Evolutionary conservation across 2,329 filamentous ascomycete genomes (phyloP).

Genomic region (Phyllosticta ampelicida): DNA sequence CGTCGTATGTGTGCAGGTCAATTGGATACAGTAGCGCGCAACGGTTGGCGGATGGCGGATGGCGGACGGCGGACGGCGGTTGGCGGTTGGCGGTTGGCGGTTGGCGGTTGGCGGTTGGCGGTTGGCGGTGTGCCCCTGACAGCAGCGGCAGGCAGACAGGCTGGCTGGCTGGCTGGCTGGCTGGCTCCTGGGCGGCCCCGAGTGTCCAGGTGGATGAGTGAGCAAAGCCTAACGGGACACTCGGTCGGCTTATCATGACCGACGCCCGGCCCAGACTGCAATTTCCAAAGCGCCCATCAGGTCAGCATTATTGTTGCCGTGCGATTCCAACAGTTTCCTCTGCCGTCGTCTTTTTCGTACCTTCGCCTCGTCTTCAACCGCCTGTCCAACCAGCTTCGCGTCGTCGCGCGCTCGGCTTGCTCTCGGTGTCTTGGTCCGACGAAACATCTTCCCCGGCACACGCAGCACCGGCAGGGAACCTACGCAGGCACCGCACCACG

Average conservation of each 20-base stretch:
- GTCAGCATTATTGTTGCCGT: too few species aligned
- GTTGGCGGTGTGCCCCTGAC: constrained; percentile 2
- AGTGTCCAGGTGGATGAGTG: too few species aligned
- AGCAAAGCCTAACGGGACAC: too few species aligned
- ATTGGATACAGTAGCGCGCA: too few species aligned
- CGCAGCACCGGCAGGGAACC: not conserved
- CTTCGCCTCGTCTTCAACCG: too few species aligned
- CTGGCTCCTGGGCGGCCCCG: too few species aligned
- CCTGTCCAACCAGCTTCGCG: too few species aligned
- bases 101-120: not conserved
- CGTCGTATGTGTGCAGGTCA: too few species aligned
- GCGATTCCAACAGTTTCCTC: too few species aligned
- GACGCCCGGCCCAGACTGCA: not conserved
- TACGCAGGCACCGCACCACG: not conserved
- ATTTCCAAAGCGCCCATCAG: not conserved
- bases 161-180: too few species aligned
- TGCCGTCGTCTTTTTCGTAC: too few species aligned
- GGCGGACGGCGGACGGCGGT: not conserved
- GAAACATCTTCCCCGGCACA: not conserved
- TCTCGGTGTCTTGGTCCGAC: not conserved
- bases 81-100: not conserved
- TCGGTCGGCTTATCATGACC: too few species aligned
- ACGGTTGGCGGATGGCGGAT: constrained; percentile 7
- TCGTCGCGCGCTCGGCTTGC: not conserved
- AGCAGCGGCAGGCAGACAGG: not conserved